These are phyloP conservation scores for Bidens hawaiensis DNA, from an alignment of 140 eudicot species.

Conservation along the genomic window DNA sequence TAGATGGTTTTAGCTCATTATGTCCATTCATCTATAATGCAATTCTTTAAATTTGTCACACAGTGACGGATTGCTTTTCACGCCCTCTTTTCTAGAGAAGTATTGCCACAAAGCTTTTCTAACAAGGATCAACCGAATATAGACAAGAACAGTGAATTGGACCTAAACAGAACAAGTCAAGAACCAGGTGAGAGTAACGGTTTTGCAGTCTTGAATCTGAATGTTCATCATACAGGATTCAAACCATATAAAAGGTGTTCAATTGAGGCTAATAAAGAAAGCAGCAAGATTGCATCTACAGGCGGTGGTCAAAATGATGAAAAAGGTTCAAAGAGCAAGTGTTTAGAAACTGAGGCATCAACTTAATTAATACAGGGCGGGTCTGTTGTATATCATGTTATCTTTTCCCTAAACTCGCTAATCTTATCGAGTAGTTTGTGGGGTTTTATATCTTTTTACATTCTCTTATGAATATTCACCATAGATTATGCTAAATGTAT, in stretches of 20 bases:
- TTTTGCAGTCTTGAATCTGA: constrained; percentile 35
- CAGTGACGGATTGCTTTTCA: constrained; percentile 93
- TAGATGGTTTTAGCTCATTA: too few species aligned
- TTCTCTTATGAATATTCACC: constrained; percentile 3
- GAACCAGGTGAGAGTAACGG: constrained; percentile 27
- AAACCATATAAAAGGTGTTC: constrained; percentile 97
- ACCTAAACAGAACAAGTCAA: constrained; percentile 41
- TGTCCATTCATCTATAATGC: too few species aligned
- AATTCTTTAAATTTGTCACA: constrained; percentile 4
- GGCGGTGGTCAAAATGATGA: constrained; percentile 43
- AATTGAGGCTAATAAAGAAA: constrained; percentile 72
- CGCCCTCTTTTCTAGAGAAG: constrained; percentile 75
- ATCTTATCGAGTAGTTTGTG: constrained; percentile 27
- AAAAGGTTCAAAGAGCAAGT: constrained; percentile 70
- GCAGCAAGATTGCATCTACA: constrained; percentile 21
- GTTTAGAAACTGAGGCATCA: constrained; percentile 63
- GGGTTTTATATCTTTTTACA: constrained; percentile 19
- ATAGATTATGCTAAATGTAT: constrained; percentile 26
- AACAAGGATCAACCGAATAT: constrained; percentile 15
- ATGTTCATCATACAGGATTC: constrained; percentile 70
- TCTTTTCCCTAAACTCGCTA: constrained; percentile 29
- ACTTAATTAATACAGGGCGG: constrained; percentile 25
- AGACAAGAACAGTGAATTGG: constrained; percentile 28
- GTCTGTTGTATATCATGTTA: constrained; percentile 30
- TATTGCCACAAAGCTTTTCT: constrained; percentile 66